Base-by-base conservation (phyloP, 768 basidiomycete species). In the Lactarius evosmus region DNA sequence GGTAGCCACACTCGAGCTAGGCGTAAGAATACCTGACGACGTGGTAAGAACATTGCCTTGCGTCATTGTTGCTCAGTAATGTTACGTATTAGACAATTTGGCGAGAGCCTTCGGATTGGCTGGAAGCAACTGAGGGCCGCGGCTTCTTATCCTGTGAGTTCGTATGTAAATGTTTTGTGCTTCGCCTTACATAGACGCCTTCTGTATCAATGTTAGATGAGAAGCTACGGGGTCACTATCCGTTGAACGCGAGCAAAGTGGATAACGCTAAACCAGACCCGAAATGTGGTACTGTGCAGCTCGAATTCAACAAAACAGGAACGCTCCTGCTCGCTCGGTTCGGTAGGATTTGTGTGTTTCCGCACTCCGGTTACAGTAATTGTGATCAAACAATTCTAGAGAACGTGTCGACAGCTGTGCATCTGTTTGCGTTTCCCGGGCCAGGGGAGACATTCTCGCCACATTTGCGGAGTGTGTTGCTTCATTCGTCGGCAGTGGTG, bases 31-130 rank as follows among this genome's bases (percentile, higher is more conserved):
- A 64, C 78, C 87, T 12, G 67, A 75, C 7, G 79, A 79, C 60
- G 80, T 79, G 57, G 89, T 92, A 73, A 66, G 87, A 75, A 22
- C 33, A 32, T 60, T 57, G 4, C 40, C 41, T 36, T 44, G 36
- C 19, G 16, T 55, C 40, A n/a, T 22, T 41, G 19, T 30, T 52
- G 66, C 30, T 62, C 7, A 7, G 14, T 62, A 25, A 52, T 70
- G 41, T 36, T 56, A 29, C 38, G 59, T 55, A 17, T 64, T 70
- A 96, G 95, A 81, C 75, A 12, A 77, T 91, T 14, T 98, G 95
- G 95, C 82, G 86, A 63, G 95, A 98, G 72, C 93, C 95, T 2
- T 69, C 79, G 0, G 85, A 86, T 66, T 98, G 95, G 95, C 75
- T 93, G 46, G 89, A 89, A 72, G 79, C 86, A 1, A 93, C 92